These are phyloP conservation scores for Alternaria triticina DNA, from an alignment of 2,329 filamentous ascomycete species.

Conservation along the genomic window DNA sequence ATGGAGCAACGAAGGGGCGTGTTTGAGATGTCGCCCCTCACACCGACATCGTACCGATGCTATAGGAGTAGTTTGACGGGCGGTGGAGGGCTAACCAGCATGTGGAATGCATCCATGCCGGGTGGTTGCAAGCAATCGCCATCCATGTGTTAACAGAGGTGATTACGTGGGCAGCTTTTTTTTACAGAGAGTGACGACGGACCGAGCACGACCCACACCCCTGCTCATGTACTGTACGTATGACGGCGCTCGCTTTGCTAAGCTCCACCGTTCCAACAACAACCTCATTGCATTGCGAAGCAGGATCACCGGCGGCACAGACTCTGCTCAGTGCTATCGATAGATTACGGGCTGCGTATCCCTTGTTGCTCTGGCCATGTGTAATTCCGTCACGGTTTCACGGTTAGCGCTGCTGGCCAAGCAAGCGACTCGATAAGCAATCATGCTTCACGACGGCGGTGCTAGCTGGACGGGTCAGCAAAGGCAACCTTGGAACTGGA, in stretches of 20 bases:
- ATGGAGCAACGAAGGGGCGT: conserved; percentile 17
- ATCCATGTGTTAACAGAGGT: conserved; percentile 9
- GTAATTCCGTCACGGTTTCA: conserved; percentile 36
- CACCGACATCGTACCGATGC: conserved; percentile 16
- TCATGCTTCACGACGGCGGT: conserved; percentile 21
- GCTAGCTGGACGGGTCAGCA: conserved; percentile 23
- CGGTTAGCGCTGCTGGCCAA: conserved; percentile 38
- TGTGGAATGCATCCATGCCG: conserved; percentile 8
- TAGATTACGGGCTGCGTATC: conserved; percentile 27
- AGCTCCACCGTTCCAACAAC: conserved; percentile 17
- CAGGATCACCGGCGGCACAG: conserved; percentile 33
- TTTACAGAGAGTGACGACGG: not conserved
- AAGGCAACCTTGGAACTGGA: conserved; percentile 16
- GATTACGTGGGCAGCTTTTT: conserved; percentile 24
- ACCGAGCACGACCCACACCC: conserved; percentile 12
- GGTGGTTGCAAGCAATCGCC: conserved; percentile 3
- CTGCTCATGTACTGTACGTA: conserved; percentile 15
- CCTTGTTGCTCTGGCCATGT: conserved; percentile 32
- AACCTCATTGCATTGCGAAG: conserved; percentile 19
- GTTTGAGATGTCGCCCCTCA: conserved; percentile 21
- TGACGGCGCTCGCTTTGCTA: conserved; percentile 12
- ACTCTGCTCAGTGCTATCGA: conserved; percentile 22
- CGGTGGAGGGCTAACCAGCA: conserved; percentile 14
- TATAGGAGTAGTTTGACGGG: not conserved
- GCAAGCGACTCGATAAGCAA: conserved; percentile 41